Evolutionary conservation across 768 basidiomycete genomes (phyloP), one percentile per base, ranked within the genome.

Genomic region (Amanita muscaria): DNA sequence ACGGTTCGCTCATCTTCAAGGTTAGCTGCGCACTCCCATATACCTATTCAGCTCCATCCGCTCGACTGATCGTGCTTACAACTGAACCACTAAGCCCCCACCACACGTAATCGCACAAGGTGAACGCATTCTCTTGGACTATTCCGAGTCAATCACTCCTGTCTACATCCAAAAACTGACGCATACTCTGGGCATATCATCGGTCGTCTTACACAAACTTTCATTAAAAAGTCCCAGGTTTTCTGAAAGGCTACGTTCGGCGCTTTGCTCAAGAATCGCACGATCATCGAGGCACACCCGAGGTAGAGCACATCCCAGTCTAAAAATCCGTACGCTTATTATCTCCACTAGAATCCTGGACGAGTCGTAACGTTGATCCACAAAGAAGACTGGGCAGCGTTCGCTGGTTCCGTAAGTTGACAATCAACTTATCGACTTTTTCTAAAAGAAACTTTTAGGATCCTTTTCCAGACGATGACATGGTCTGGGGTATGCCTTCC

Each of bases 1-100:
- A 96, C 53, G 91, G 91, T 9, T 91, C 88, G 5, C 72, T 96
- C 31, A 92, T 94, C 46, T 94, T 86, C 74, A 93, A 90, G 75
- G 90, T 83, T 56, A 24, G 49, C 7, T 29, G 12, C 12, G 27
- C 6, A 12, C 27, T 12, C 12, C 7, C 47, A 27, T 7, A 34
- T 34, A 18, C 5, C 11, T 15, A 18, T 19, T n/a, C 14, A 22
- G 21, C 12, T 22, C 11, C 24, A 9, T 27, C 19, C 11, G 14
- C 7, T 7, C 8, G 15, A 37, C 7, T 10, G 8, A 7, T 21
- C 24, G 18, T 23, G 16, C 39, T 19, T 12, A 10, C 5, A 8
- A 9, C 19, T 10, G 19, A 10, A 27, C n/a, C n/a, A n/a, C n/a
- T n/a, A 30, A 93, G 90, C 88, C 88, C 23, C 88, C 88, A 11